phyloP scores from a whole-genome alignment of 1,284 basidiomycete species.

The Dichomitus squalens region DNA sequence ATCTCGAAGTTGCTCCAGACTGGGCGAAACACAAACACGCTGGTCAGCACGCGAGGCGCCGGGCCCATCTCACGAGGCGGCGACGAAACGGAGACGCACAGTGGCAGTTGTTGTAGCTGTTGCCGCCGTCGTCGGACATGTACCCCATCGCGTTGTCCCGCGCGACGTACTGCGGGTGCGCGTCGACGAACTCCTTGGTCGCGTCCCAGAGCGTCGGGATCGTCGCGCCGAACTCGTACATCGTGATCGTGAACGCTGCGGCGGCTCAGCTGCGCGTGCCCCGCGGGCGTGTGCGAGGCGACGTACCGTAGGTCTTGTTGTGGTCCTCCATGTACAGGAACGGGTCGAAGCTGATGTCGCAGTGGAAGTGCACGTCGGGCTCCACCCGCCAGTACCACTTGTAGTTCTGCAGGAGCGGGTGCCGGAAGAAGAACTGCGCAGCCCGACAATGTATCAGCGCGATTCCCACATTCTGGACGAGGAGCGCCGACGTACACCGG shows the following conservation, averaged over 20 bases:
- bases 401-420: slow-evolving; percentile 45
- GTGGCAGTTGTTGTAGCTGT: slow-evolving; percentile 75
- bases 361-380: slow-evolving; percentile 75
- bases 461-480: not conserved
- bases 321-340: slow-evolving; percentile 78
- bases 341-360: slow-evolving; percentile 74
- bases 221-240: slow-evolving; percentile 77
- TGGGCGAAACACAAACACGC: too few relatives aligned
- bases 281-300: too few relatives aligned
- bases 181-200: slow-evolving; percentile 67
- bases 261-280: not conserved
- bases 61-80: too few relatives aligned
- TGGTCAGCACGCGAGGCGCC: too few relatives aligned
- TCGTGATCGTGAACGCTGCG: slow-evolving; percentile 69
- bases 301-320: slow-evolving; percentile 65
- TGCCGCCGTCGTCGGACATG: slow-evolving; percentile 65
- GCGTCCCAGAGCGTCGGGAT: slow-evolving; percentile 76
- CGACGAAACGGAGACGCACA: slow-evolving; percentile 55
- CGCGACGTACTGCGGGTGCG: slow-evolving; percentile 65
- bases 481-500: slow-evolving; percentile 45
- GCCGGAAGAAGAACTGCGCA: slow-evolving; percentile 63
- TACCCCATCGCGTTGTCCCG: slow-evolving; percentile 71
- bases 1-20: too few relatives aligned
- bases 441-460: not conserved
- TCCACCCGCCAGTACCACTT: slow-evolving; percentile 36